A percentile compares a stretch with the other conserved stretches of the same genome.
These are phyloP conservation scores for Phaeosphaeriaceae sp. DNA, from an alignment of 2,329 filamentous ascomycete species.

Conservation along the genomic window DNA sequence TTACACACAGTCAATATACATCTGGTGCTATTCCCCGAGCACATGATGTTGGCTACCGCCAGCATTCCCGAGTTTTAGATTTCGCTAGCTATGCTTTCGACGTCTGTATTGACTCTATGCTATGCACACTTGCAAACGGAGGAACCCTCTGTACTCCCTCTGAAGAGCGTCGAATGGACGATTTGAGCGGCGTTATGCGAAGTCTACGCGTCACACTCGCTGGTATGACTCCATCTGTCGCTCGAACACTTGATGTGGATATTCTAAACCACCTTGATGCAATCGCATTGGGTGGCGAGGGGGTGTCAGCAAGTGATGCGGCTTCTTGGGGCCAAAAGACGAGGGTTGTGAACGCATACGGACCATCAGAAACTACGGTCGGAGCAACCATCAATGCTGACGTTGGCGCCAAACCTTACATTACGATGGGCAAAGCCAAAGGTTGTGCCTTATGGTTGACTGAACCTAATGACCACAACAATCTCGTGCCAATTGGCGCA, in stretches of 20 bases:
- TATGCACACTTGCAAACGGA: slow-evolving; percentile 42
- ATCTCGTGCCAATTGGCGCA: slow-evolving; percentile 47
- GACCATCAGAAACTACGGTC: slow-evolving; percentile 47
- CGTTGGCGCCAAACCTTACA: slow-evolving; percentile 37
- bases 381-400: slow-evolving; percentile 42
- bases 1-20: slow-evolving; percentile 44
- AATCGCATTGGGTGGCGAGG: slow-evolving; percentile 51
- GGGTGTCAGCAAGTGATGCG: slow-evolving; percentile 41
- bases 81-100: slow-evolving; percentile 50
- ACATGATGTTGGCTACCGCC: slow-evolving; percentile 39
- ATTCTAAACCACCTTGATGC: slow-evolving; percentile 52
- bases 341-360: slow-evolving; percentile 45
- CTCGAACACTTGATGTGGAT: slow-evolving; percentile 45
- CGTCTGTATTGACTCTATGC: slow-evolving; percentile 45
- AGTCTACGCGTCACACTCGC: slow-evolving; percentile 44
- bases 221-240: slow-evolving; percentile 47
- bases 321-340: slow-evolving; percentile 53
- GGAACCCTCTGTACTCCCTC: slow-evolving; percentile 47
- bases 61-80: slow-evolving; percentile 43
- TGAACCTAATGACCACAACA: slow-evolving; percentile 48
- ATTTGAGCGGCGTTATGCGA: slow-evolving; percentile 51
- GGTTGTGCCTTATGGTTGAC: slow-evolving; percentile 50
- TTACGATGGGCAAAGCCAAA: slow-evolving; percentile 47
- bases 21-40: slow-evolving; percentile 45
- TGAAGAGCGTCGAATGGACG: slow-evolving; percentile 57